Conservation (phyloP, 371 early-diverging fungal genomes). For the Mortierella sp. region DNA sequence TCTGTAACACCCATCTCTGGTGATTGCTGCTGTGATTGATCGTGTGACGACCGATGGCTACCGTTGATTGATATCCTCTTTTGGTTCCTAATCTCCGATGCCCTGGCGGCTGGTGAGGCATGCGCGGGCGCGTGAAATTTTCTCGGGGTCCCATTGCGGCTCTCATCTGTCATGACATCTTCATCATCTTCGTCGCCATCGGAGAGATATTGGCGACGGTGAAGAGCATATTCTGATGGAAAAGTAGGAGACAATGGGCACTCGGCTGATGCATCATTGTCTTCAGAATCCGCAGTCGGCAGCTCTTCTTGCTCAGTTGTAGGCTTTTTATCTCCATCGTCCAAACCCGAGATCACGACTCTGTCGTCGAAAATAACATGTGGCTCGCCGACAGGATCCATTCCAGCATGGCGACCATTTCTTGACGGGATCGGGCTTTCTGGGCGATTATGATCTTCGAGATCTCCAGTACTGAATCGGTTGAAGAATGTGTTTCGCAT, state of each 20-base stretch:
- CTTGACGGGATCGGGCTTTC: not conserved
- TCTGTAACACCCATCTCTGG: not conserved
- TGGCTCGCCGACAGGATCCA: slow-evolving; percentile 7
- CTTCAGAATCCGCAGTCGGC: slow-evolving; percentile 9
- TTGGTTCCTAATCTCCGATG: not conserved
- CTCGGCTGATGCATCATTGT: slow-evolving; percentile 5
- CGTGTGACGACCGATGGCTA: not conserved
- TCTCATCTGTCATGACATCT: not conserved
- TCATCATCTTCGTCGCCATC: slow-evolving; percentile 20
- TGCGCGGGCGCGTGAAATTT: not conserved
- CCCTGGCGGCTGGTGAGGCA: slow-evolving; percentile 8
- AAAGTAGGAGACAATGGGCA: slow-evolving; percentile 31
- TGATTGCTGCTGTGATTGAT: not conserved
- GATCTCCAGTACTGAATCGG: slow-evolving; percentile 4
- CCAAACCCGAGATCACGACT: not conserved
- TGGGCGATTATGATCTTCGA: not conserved
- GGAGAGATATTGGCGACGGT: slow-evolving; percentile 22
- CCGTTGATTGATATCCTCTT: not conserved
- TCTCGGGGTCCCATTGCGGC: not conserved
- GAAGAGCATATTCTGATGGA: slow-evolving; percentile 43
- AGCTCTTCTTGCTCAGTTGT: no score
- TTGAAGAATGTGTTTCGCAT: slow-evolving; percentile 35
- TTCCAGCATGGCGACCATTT: not conserved
- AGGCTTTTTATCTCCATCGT: not conserved
- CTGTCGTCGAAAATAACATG: slow-evolving; percentile 20